Evolutionary conservation across 1,284 basidiomycete species (phyloP), one percentile per base, ranked within the genome.

Genomic region (Tilletiopsis washingtonensis): DNA sequence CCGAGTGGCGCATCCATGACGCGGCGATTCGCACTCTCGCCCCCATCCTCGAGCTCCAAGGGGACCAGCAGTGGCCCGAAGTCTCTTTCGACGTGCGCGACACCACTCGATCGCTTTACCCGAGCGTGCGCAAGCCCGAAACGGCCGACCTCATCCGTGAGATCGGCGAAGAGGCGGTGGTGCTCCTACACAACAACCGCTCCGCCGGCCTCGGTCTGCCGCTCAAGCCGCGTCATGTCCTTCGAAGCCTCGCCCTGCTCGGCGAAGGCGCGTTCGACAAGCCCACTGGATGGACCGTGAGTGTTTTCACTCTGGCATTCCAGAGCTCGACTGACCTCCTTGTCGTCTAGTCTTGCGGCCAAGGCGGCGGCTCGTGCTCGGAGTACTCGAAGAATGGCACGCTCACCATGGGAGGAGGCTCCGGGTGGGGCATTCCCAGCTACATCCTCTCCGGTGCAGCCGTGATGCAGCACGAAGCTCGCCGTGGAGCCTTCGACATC

Each of bases 1-100:
- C 82, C 0, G 76, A 79, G 53, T 62, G 76, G 0, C 81, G 87
- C 29, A 49, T 55, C 42, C 41, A 60, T 29, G 80, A 85, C 59
- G 71, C 71, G 61, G 65, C 69, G n/a, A 59, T 60, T 2, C 73
- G 74, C 17, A 47, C 73, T 19, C 56, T 75, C 6, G 65, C 72
- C 15, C 59, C 62, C 2, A 67, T 58, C 56, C 70, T 65, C 29
- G 62, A 71, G 53, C 56, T 61, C 47, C 45, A 65, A 37, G 42
- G 37, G 17, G 25, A 45, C 5, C 54, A 58, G 12, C 62, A 62
- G 49, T 19, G 56, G 45, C 49, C 57, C 44, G 62, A 63, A 53
- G 64, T 67, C 24, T 9, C 9, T n/a, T 34, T 34, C 29, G 29
- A 34, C 29, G 29, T 34, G 9, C 9, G 29, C 9, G 29, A 34